Conservation (phyloP, 192 early-diverging fungal species). For the Coemansia furcata region DNA sequence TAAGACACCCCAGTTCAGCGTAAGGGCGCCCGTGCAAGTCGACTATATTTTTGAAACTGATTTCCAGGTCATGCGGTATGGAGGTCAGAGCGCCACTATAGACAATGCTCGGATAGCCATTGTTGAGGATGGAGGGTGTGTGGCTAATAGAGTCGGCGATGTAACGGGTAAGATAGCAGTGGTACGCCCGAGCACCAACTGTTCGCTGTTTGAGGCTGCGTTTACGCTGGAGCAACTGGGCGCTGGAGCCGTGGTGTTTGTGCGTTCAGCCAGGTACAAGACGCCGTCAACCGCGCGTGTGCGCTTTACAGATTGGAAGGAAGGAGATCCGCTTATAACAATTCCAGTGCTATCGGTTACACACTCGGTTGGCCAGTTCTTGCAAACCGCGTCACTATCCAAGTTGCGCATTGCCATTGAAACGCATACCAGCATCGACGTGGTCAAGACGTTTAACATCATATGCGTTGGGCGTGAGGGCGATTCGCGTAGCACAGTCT, state of each 20-base stretch:
- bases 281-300: conserved; percentile 55
- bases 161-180: conserved; percentile 56
- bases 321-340: conserved; percentile 60
- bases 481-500: conserved; percentile 50
- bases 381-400: conserved; percentile 28
- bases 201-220: conserved; percentile 58
- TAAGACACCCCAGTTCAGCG: conserved; percentile 8
- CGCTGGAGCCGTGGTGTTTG: conserved; percentile 60
- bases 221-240: conserved; percentile 58
- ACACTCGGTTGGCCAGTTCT: conserved; percentile 55
- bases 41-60: conserved; percentile 42
- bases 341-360: conserved; percentile 62
- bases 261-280: conserved; percentile 48
- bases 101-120: conserved; percentile 37
- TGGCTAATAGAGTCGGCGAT: conserved; percentile 30
- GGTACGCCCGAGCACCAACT: conserved; percentile 44
- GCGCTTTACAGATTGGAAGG: conserved; percentile 61
- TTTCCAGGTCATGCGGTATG: conserved; percentile 57
- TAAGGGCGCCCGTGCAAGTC: conserved; percentile 11
- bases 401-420: conserved; percentile 43
- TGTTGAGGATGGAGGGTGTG: conserved; percentile 53
- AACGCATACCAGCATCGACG: conserved; percentile 51
- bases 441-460: conserved; percentile 65
- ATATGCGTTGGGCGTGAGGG: conserved; percentile 57
- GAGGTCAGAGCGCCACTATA: conserved; percentile 55